Evolutionary conservation across 2,329 filamentous ascomycete genomes (phyloP).

Genomic region (Cytospora schulzeri): DNA sequence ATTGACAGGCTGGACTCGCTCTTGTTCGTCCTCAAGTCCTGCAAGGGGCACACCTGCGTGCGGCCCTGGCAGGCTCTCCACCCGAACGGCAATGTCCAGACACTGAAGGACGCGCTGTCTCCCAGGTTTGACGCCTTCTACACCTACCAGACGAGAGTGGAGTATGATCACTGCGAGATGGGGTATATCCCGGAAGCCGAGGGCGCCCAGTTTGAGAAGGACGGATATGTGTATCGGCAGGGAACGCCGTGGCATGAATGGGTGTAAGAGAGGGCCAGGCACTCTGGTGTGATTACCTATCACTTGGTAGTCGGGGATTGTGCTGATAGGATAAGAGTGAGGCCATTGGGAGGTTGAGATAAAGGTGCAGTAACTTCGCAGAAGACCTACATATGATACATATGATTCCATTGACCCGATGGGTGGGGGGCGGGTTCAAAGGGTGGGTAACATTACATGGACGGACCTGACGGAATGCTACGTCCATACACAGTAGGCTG

Average conservation of each 20-base stretch:
- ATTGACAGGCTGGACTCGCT: conserved; percentile 57
- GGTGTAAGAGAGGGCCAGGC: conserved; percentile 31
- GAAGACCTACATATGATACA: not conserved
- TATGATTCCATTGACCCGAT: not conserved
- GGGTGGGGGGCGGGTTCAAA: not conserved
- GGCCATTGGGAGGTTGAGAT: not conserved
- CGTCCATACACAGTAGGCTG: not conserved
- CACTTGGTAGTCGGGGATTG: not conserved
- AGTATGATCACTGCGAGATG: conserved; percentile 54
- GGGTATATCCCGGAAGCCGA: conserved; percentile 60
- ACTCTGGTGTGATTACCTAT: too few relatives aligned
- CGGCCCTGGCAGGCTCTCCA: conserved; percentile 60
- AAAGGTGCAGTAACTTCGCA: not conserved
- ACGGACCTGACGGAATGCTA: not conserved
- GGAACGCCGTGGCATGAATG: conserved; percentile 35
- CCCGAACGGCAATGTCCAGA: conserved; percentile 52
- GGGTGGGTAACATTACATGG: too few relatives aligned
- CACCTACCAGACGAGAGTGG: conserved; percentile 50
- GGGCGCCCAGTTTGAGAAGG: conserved; percentile 49
- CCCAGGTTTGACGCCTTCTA: conserved; percentile 57
- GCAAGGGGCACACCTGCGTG: conserved; percentile 54
- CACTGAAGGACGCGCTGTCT: conserved; percentile 52
- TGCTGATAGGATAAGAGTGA: not conserved
- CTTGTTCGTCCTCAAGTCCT: conserved; percentile 63
- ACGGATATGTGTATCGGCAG: conserved; percentile 34